Base-by-base conservation (phyloP, 805 yeast species). In the Candida tibetensis region DNA sequence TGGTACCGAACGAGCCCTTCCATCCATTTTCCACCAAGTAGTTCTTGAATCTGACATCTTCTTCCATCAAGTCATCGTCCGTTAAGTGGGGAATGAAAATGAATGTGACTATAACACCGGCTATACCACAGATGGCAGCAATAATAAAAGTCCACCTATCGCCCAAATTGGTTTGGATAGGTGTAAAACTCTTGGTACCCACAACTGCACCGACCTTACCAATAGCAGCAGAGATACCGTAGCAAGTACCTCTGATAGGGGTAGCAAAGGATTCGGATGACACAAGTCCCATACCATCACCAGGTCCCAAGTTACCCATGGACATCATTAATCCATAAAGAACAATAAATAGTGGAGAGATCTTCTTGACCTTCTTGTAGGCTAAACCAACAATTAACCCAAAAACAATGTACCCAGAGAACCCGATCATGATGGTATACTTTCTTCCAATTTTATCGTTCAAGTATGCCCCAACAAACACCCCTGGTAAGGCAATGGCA, bases 121-220 rank as follows among this genome's bases (percentile, higher is more conserved):
- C 67, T 6, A 77, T 59, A 37, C 93, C 91, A 51, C 85, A 72
- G 36, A 76, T 65, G 10, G 93, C 93, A 17, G 90, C 85, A 50
- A 85, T 81, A 47, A 85, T 84, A 51, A 85, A 85, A 4, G 91
- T 84, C 86, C 87, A 85, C 42, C 65, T 65, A 49, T 76, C 66
- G 25, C 93, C 93, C 45, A 81, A 65, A 52, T 82, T 59, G 28
- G 52, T 59, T 60, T 81, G 78, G 47, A 85, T 82, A 13, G 87
- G 84, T 7, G 80, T 76, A 62, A 85, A 85, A 13, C 74, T 74
- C 55, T 81, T 76, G 17, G 89, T 82, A 19, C 93, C 93, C 15
- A 82, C 79, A 16, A 82, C 89, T n/a, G 91, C 93, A 40, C 93
- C 95, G 17, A 82, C 83, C 58, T 85, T 85, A 40, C 93, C 93